Base-by-base conservation (phyloP, 192 early-diverging fungal species). In the Coemansia sp. region DNA sequence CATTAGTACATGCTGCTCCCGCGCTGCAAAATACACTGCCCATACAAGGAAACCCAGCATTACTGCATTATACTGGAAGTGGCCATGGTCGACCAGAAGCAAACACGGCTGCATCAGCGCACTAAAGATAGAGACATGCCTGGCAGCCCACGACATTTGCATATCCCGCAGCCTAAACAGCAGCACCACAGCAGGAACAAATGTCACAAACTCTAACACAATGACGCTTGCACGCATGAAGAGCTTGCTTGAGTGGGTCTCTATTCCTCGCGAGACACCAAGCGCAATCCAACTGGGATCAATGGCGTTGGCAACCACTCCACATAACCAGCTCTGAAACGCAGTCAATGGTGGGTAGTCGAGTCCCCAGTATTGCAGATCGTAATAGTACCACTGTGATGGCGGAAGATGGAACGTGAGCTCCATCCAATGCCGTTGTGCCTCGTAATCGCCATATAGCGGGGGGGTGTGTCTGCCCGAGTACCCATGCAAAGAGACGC, bases 351-450 rank as follows among this genome's bases (percentile, higher is more conserved):
- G 95, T 49, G 97, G 95, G 73, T 99, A 99, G 81, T 99, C 97
- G 50, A 99, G 84, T 1, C 94, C 94, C 92, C 95, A 99, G 85
- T 95, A 96, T 51, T 87, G 62, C 24, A 92, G 83, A 57, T 92
- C 87, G 75, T 94, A 93, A 25, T 82, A 83, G 71, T 99, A 99
- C 97, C 97, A 99, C 56, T 89, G 67, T 23, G 71, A 63, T 14
- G 85, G 68, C 0, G 94, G 89, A 30, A 95, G 65, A 56, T 94
- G 87, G 5, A 80, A 73, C 3, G 97, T 97, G 34, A 99, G 73
- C 74, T 99, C 97, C 87, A 99, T 89, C 97, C 97, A 98, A 73
- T 98, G 97, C 25, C 97, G 82, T 67, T 98, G 97, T 4, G 97
- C 97, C 63, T 98, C 97, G 76, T 95, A 98, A 75, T 98, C 97